Percentiles rank a stretch among this genome's conserved stretches.
Evolutionary conservation across 805 yeast species (phyloP).

Genomic region (Saccharomycopsis sp.): DNA sequence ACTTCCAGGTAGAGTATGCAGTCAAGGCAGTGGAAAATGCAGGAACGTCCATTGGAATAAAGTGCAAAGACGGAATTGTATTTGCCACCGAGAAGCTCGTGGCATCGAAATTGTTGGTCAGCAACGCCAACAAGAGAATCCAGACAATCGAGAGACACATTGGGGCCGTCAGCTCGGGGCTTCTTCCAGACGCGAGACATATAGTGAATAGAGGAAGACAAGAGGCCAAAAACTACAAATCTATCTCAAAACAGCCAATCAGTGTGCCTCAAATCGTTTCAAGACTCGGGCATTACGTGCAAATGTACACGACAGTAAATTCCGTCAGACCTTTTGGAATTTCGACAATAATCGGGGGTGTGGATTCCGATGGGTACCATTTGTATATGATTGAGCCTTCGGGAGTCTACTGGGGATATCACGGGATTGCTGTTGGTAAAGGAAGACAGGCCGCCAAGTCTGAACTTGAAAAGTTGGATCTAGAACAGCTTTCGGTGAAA

Average conservation of each 20-base stretch:
- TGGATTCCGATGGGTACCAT: conserved; percentile 85
- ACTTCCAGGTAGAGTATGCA: conserved; percentile 97
- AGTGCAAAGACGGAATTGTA: conserved; percentile 90
- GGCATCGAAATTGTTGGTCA: conserved; percentile 79
- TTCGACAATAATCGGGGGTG: conserved; percentile 87
- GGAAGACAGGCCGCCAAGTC: conserved; percentile 98
- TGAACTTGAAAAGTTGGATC: conserved; percentile 85
- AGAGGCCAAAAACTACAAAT: conserved; percentile 76
- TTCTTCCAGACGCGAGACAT: conserved; percentile 95
- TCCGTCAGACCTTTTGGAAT: conserved; percentile 98
- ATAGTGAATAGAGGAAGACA: conserved; percentile 88
- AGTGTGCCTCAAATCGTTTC: conserved; percentile 78
- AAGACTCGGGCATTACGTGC: conserved; percentile 85
- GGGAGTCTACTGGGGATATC: conserved; percentile 96
- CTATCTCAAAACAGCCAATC: conserved; percentile 67
- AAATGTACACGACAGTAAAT: conserved; percentile 90
- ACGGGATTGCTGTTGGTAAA: conserved; percentile 96
- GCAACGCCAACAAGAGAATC: conserved; percentile 82
- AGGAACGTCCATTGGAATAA: conserved; percentile 90
- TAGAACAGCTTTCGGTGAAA: conserved; percentile 56
- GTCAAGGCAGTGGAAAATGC: conserved; percentile 96
- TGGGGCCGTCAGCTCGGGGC: conserved; percentile 92
- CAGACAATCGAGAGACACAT: conserved; percentile 90
- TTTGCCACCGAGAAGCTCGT: conserved; percentile 94
- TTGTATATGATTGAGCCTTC: conserved; percentile 96